Evolutionary conservation across 164 flowering plant genomes (phyloP), one percentile per base, ranked within the genome.

Genomic region (Umbellularia californica): DNA sequence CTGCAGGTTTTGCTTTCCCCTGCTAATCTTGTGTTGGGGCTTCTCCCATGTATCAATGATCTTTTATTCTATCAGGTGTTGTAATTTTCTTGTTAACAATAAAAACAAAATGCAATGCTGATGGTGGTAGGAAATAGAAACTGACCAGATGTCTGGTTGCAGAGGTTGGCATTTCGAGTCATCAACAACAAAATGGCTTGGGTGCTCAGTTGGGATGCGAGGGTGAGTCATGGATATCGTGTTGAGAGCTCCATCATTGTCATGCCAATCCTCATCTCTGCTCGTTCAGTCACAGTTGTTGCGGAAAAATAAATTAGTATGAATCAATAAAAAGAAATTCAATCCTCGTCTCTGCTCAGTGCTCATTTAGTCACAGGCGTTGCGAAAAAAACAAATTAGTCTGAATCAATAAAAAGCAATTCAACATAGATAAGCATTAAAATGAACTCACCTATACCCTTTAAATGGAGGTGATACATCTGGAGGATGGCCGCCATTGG

Each of bases 191-290:
- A 84, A 82, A n/a, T 64, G 86, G 77, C 83, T 89, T 5, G 97
- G 97, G 23, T 96, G 99, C 79, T 96, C 99, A 62, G 85, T 71
- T n/a, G 99, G 99, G 64, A 90, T 71, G 67, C 93, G 90, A 70
- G 99, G 99, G 80, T 94, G 93, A 27, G 97, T 94, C 98, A 92
- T 96, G 65, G 99, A 94, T 79, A 91, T 82, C 23, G 98, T 94
- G 85, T 96, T 94, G 50, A 96, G 85, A 7, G 98, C 99, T 76
- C 99, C 98, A 76, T 96, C 99, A 78, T 96, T 96, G 81, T 94
- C 99, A 79, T 88, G 86, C 99, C 99, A 96, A 78, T 96, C 97
- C 80, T 88, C 96, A 79, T 96, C 98, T 86, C 99, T 96, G 89
- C 77, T 77, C 27, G 19, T 41, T 41, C 47, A 41, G 47, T 41